These are phyloP conservation scores for Hypoxylon trugodes DNA, from an alignment of 495 filamentous ascomycete genomes.

Conservation along the genomic window DNA sequence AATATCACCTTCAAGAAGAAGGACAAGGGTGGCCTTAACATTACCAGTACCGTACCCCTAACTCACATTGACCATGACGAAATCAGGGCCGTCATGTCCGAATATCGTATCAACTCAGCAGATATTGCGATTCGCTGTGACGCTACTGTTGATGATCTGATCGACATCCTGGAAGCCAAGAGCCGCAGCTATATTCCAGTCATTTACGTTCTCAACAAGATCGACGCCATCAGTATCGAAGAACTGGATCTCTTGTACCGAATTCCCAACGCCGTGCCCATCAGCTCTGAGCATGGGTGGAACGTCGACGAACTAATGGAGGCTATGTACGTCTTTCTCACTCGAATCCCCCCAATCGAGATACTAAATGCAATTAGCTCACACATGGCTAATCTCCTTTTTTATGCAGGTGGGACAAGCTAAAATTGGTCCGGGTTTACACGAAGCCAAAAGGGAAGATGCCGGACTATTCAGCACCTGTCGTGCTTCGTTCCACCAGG, in stretches of 20 bases:
- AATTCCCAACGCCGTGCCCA: slow-evolving; percentile 95
- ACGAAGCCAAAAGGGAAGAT: slow-evolving; percentile 97
- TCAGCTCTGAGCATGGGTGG: slow-evolving; percentile 98
- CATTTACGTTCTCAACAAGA: slow-evolving; percentile 98
- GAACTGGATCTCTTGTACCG: slow-evolving; percentile 95
- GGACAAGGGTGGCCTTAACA: slow-evolving; percentile 95
- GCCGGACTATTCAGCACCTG: slow-evolving; percentile 91
- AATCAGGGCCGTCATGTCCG: slow-evolving; percentile 96
- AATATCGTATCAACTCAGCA: slow-evolving; percentile 95
- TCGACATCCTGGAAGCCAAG: slow-evolving; percentile 96
- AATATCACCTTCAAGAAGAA: slow-evolving; percentile 99
- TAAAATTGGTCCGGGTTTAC: slow-evolving; percentile 90
- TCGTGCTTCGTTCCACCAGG: slow-evolving; percentile 81
- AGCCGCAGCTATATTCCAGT: slow-evolving; percentile 95
- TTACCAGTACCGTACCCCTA: slow-evolving; percentile 90
- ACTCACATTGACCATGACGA: slow-evolving; percentile 94
- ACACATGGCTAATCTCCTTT: slow-evolving; percentile 42
- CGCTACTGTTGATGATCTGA: slow-evolving; percentile 83
- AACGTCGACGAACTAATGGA: slow-evolving; percentile 97
- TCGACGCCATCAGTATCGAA: slow-evolving; percentile 96
- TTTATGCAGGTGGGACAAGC: slow-evolving; percentile 80
- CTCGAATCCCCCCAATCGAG: slow-evolving; percentile 24
- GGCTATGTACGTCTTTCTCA: slow-evolving; percentile 80
- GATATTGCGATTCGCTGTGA: slow-evolving; percentile 98
- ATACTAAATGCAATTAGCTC: slow-evolving; percentile 17